Evolutionary conservation across 2,329 filamentous ascomycete species (phyloP).

Genomic region (Fusarium kyushuense): DNA sequence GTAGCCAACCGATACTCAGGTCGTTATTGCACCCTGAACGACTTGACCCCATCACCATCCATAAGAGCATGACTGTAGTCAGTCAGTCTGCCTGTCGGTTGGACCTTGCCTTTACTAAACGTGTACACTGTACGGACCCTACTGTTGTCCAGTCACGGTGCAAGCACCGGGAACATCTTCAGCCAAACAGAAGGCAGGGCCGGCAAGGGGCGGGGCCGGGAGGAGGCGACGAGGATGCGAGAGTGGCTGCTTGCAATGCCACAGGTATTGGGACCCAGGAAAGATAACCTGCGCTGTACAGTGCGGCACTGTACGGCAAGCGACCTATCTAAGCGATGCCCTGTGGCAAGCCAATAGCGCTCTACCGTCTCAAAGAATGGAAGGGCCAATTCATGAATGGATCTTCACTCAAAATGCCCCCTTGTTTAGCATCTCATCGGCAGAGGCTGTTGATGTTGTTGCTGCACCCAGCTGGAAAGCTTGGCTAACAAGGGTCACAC

Average conservation of each 20-base stretch:
- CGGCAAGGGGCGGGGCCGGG: conserved; percentile 22
- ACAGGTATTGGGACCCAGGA: conserved; percentile 2
- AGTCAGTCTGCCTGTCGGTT: background rate
- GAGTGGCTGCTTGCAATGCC: conserved; percentile 34
- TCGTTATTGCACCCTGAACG: background rate
- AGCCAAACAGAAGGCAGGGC: conserved; percentile 22
- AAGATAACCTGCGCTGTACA: conserved; percentile 3
- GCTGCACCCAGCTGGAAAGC: conserved; percentile 15
- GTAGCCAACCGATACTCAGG: background rate
- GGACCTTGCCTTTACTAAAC: background rate
- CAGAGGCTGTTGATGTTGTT: conserved; percentile 12
- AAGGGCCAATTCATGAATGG: conserved; percentile 27
- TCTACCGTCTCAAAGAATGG: background rate
- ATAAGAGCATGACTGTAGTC: background rate
- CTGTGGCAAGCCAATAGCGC: conserved; percentile 21
- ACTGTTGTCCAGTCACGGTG: conserved; percentile 4
- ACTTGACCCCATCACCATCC: background rate
- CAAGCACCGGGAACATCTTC: conserved; percentile 15
- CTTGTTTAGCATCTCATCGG: conserved; percentile 14
- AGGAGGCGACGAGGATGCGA: conserved; percentile 19
- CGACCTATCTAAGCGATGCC: background rate
- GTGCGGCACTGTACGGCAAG: background rate
- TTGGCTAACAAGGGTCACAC: conserved; percentile 22
- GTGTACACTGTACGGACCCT: background rate
- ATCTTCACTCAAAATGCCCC: conserved; percentile 32